Percentiles rank a stretch among this genome's conserved stretches.
phyloP scores from a whole-genome alignment of 1,284 basidiomycete genomes.

The Fomitopsis schrenkii region DNA sequence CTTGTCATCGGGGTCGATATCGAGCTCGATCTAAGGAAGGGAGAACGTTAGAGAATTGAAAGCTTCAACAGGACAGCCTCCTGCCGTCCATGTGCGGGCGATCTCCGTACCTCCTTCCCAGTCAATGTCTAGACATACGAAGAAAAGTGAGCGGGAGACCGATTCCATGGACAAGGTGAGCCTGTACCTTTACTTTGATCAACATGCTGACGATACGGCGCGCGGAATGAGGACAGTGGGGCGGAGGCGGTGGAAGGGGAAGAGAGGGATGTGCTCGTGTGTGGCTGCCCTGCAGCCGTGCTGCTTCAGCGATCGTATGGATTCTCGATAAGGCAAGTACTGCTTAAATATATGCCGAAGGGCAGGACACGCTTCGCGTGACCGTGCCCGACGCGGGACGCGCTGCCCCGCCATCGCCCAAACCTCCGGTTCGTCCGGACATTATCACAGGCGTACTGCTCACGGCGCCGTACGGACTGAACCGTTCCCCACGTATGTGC shows the following conservation, averaged over 20 bases:
- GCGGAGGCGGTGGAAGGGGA: neutral
- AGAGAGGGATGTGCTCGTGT: neutral
- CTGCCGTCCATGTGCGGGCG: neutral
- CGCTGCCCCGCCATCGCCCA: neutral
- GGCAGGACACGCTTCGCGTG: neutral
- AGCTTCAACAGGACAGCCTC: neutral
- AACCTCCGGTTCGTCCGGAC: neutral
- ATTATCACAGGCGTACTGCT: neutral
- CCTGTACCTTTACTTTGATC: slow-evolving; percentile 76
- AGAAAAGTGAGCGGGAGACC: slow-evolving; percentile 3
- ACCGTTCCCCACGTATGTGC: neutral
- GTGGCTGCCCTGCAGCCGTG: neutral
- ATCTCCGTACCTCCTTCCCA: slow-evolving; percentile 75
- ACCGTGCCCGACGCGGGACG: neutral
- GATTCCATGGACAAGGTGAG: neutral
- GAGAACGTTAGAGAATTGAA: neutral
- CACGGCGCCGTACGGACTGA: no score
- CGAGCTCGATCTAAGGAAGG: slow-evolving; percentile 80
- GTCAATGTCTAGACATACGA: slow-evolving; percentile 69
- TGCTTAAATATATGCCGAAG: neutral
- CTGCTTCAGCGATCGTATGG: neutral
- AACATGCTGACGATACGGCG: slow-evolving; percentile 45
- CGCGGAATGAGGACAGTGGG: neutral
- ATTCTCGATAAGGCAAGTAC: slow-evolving; percentile 11
- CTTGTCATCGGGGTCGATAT: slow-evolving; percentile 91